Conservation (phyloP, 176 grass and related monocot species). For the Carex scoparia region DNA sequence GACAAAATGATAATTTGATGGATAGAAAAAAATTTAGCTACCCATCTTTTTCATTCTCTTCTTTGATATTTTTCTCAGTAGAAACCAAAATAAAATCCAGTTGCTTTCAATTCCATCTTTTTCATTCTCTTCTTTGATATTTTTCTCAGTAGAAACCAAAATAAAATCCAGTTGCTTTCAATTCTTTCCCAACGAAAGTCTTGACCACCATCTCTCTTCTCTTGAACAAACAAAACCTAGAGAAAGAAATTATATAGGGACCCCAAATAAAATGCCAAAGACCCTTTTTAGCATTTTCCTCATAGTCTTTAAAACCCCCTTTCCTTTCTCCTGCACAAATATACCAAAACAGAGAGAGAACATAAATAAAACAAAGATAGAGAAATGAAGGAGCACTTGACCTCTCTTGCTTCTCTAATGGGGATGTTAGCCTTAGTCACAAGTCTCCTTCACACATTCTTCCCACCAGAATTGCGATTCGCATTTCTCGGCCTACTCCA, state of each 20-base stretch:
- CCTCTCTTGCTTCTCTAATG: slow-evolving; percentile 77
- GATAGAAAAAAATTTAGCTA: background rate
- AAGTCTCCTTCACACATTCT: slow-evolving; percentile 46
- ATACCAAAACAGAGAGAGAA: background rate
- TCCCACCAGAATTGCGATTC: slow-evolving; percentile 62
- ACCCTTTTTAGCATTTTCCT: background rate
- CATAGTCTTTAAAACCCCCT: background rate
- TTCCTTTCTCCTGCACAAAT: background rate
- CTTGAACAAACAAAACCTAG: slow-evolving; percentile 8
- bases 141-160: background rate
- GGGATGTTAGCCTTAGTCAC: slow-evolving; percentile 71
- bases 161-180: too few relatives aligned
- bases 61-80: background rate
- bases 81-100: too few relatives aligned
- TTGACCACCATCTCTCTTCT: background rate
- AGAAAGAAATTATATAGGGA: background rate
- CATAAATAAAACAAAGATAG: background rate
- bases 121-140: background rate
- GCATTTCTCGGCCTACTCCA: slow-evolving; percentile 44
- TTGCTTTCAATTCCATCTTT: background rate
- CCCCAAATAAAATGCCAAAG: slow-evolving; percentile 3
- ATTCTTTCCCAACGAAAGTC: background rate
- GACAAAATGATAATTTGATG: background rate
- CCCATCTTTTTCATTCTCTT: background rate
- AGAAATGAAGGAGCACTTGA: slow-evolving; percentile 78